Conservation (phyloP, 352 stramenopile species). For the Blastocystis hominis region DNA sequence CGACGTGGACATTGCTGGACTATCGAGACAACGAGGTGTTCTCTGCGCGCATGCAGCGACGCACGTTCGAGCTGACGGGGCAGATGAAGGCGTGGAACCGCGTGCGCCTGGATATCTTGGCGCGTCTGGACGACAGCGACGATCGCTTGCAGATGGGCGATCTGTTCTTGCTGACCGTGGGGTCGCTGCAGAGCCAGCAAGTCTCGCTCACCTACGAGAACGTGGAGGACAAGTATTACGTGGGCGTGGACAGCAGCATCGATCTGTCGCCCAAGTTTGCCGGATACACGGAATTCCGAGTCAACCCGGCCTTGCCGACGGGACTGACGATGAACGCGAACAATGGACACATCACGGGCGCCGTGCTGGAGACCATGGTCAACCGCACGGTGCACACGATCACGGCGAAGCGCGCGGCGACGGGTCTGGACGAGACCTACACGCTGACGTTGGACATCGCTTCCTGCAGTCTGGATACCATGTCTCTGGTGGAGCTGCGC, state of each 20-base stretch:
- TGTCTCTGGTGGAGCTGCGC: conserved; percentile 21
- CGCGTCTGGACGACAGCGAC: conserved; percentile 2
- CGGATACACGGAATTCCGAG: conserved; percentile 4
- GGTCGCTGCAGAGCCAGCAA: background rate
- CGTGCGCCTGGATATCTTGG: conserved; percentile 8
- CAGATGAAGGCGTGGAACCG: background rate
- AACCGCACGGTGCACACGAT: background rate
- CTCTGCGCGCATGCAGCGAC: background rate
- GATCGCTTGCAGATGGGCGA: conserved; percentile 4
- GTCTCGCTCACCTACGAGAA: background rate
- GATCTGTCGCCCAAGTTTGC: background rate
- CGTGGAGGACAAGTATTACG: background rate
- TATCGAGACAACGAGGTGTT: conserved; percentile 52
- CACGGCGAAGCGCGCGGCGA: background rate
- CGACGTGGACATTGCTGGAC: conserved; percentile 11
- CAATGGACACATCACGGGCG: conserved; percentile 5
- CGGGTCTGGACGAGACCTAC: background rate
- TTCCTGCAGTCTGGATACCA: background rate
- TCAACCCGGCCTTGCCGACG: background rate
- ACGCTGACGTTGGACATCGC: background rate
- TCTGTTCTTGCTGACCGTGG: background rate
- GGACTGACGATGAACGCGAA: conserved; percentile 1
- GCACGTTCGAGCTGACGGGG: background rate
- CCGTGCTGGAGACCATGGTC: background rate
- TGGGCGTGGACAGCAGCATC: background rate